Conservation (phyloP, 441 rosid genomes). For the Breynia disticha region DNA sequence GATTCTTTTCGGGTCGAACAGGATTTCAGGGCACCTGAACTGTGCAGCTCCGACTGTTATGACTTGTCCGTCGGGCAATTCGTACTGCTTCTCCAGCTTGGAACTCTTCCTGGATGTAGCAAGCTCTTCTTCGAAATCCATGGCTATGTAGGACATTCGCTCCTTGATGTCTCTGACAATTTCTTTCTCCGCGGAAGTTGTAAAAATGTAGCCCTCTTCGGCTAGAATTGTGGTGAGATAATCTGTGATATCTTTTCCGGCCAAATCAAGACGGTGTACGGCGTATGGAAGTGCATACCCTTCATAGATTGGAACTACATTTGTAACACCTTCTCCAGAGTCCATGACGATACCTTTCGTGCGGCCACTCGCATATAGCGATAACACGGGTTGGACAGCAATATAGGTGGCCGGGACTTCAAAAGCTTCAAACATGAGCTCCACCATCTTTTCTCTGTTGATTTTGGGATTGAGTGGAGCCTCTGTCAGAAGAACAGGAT, state of each 20-base stretch:
- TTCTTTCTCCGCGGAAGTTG: constrained; percentile 77
- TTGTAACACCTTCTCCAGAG: constrained; percentile 82
- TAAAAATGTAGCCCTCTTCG: constrained; percentile 70
- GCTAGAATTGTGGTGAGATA: constrained; percentile 59
- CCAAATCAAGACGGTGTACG: constrained; percentile 58
- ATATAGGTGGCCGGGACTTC: constrained; percentile 50
- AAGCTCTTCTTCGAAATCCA: constrained; percentile 60
- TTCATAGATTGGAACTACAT: constrained; percentile 70
- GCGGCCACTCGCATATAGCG: constrained; percentile 59
- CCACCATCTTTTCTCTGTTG: constrained; percentile 50
- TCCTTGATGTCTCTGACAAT: constrained; percentile 83
- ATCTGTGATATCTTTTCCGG: constrained; percentile 68
- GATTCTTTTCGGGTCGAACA: constrained; percentile 75
- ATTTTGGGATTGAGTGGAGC: constrained; percentile 52
- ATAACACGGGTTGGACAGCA: constrained; percentile 47
- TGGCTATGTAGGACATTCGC: constrained; percentile 61
- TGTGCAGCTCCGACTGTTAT: constrained; percentile 67
- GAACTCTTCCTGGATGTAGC: constrained; percentile 62
- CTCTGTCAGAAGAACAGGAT: constrained; percentile 47
- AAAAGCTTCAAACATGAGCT: constrained; percentile 51
- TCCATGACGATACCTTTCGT: constrained; percentile 58
- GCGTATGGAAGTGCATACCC: constrained; percentile 74
- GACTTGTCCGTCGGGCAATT: constrained; percentile 63
- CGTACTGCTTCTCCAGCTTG: constrained; percentile 59
- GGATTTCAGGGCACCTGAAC: constrained; percentile 83